Conservation (phyloP, 2,329 filamentous ascomycete species). For the Cordyceps fumosorosea region DNA sequence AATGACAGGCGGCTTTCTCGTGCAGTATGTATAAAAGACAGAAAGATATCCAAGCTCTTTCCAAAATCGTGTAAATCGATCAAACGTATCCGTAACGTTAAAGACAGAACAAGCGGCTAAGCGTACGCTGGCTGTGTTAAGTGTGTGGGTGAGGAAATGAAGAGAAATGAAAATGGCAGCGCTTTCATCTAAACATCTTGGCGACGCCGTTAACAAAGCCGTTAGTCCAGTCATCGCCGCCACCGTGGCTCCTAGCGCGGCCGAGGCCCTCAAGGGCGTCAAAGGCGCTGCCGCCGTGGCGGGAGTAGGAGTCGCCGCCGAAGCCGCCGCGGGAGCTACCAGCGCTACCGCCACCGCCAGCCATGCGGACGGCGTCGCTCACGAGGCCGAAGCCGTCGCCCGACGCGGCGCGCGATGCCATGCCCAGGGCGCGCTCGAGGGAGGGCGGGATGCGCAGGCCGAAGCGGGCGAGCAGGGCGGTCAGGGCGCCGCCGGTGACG, state of each 20-base stretch:
- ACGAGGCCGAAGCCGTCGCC: constrained; percentile 45
- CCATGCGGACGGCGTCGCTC: constrained; percentile 50
- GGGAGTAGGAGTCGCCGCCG: constrained; percentile 16
- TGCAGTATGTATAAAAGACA: not conserved
- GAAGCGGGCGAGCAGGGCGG: constrained; percentile 69
- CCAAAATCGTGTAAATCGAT: not conserved
- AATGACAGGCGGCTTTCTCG: not conserved
- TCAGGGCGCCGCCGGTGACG: constrained; percentile 74
- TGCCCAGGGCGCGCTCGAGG: constrained; percentile 52
- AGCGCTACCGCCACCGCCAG: constrained; percentile 28
- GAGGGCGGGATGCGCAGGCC: constrained; percentile 67
- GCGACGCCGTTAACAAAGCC: constrained; percentile 30
- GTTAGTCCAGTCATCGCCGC: constrained; percentile 21
- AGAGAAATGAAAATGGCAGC: not conserved
- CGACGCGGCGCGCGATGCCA: constrained; percentile 42
- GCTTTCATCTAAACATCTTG: constrained; percentile 35
- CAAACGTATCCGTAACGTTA: not conserved
- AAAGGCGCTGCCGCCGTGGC: constrained; percentile 11
- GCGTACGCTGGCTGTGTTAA: too few species aligned
- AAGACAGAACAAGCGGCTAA: not conserved
- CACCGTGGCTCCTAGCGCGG: constrained; percentile 16
- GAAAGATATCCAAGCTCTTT: not conserved
- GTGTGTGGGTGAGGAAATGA: not conserved
- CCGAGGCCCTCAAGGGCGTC: constrained; percentile 26
- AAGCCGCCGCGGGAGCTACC: constrained; percentile 17